Evolutionary conservation across 106 monocot species (phyloP), one percentile per base, ranked within the genome.

Genomic region (Platanthera guangdongensis): DNA sequence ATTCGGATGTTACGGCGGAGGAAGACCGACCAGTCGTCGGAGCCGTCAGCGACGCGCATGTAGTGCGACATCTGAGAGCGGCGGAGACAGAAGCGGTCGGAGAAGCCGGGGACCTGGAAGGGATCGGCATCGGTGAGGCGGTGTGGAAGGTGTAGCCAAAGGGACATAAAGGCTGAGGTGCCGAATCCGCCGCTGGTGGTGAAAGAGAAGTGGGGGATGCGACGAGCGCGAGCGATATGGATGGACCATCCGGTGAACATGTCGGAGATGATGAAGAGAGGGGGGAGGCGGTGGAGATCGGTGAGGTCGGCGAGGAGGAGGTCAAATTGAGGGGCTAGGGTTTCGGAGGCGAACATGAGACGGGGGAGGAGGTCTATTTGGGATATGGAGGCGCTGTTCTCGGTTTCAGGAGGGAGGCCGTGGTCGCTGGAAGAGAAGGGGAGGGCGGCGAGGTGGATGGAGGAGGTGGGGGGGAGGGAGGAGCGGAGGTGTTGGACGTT

Each of bases 131-230:
- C 67, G 0, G 72, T 54, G 39, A 47, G 52, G 11, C 25, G 19
- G 50, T 86, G 83, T 10, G 76, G 79, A 0, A 86, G 68, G 74
- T 84, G 65, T 19, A 73, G 62, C 81, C 74, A 76, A 10, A 90
- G 51, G 1, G 86, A 81, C 46, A 54, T 18, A 64, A 74, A 82
- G 54, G 52, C 68, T 6, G 89, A 83, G 13, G 70, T 73, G 21
- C 85, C 87, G 55, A 78, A 83, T 22, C 10, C 72, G 75, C 50
- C 51, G 80, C 90, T 74, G 76, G 82, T 88, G 78, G 86, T 80
- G 71, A 90, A 93, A 78, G 88, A 79, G 76, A 77, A 83, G 79
- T 90, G 84, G 74, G 90, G 88, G 13, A 65, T 80, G 75, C 67
- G 81, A 55, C 52, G 51, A 69, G 83, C 84, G 50, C 72, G 72